These are phyloP conservation scores for Ceratocystis harringtonii DNA, from an alignment of 2,329 filamentous ascomycete genomes.

Conservation along the genomic window DNA sequence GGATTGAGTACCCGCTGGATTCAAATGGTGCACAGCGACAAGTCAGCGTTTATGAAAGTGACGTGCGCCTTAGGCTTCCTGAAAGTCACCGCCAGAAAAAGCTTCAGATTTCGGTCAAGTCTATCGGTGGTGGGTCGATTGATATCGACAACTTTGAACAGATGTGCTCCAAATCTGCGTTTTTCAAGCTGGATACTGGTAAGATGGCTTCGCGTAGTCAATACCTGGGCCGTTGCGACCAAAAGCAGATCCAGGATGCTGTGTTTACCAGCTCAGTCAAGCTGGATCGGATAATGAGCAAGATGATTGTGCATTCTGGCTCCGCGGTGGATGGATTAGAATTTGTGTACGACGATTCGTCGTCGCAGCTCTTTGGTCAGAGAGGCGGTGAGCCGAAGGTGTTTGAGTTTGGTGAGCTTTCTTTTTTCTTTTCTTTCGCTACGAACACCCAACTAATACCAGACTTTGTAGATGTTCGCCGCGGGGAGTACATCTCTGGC, in stretches of 20 bases:
- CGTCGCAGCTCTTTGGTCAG: constrained; percentile 75
- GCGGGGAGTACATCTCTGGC: constrained; percentile 74
- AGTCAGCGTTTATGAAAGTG: constrained; percentile 57
- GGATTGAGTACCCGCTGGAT: constrained; percentile 63
- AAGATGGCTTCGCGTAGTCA: constrained; percentile 62
- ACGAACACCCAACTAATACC: constrained; percentile 7
- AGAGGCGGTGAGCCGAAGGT: constrained; percentile 52
- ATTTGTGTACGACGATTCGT: constrained; percentile 80
- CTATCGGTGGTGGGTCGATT: constrained; percentile 56
- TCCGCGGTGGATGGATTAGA: constrained; percentile 70
- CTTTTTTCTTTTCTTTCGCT: not conserved
- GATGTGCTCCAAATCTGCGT: constrained; percentile 55
- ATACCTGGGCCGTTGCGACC: constrained; percentile 55
- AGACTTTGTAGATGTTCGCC: constrained; percentile 29
- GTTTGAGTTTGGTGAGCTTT: constrained; percentile 57
- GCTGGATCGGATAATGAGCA: constrained; percentile 58
- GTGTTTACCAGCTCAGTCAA: constrained; percentile 55
- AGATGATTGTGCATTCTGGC: constrained; percentile 63
- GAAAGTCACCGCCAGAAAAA: constrained; percentile 56
- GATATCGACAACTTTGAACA: constrained; percentile 62
- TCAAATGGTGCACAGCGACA: constrained; percentile 52
- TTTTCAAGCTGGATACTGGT: constrained; percentile 54
- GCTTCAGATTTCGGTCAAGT: constrained; percentile 60
- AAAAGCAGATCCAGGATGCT: constrained; percentile 57
- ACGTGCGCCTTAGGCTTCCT: constrained; percentile 56